These are phyloP conservation scores for Apiospora rasikravindrae DNA, from an alignment of 2,329 filamentous ascomycete species.

Conservation along the genomic window DNA sequence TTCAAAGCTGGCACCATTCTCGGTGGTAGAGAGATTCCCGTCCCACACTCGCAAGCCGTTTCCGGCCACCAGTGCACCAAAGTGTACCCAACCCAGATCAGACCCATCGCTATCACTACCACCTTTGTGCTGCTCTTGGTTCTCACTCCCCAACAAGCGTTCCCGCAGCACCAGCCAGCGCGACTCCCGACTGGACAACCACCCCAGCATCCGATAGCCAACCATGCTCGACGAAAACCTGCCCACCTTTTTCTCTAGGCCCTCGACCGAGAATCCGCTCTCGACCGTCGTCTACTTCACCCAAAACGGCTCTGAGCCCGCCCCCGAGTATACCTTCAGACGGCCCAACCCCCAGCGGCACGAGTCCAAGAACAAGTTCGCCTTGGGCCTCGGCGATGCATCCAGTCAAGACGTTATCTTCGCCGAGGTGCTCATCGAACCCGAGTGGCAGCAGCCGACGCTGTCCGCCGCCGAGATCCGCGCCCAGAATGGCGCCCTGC, in stretches of 20 bases:
- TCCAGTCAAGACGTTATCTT: constrained; percentile 82
- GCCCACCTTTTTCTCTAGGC: constrained; percentile 69
- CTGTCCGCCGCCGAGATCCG: constrained; percentile 83
- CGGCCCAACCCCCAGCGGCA: constrained; percentile 74
- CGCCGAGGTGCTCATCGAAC: constrained; percentile 82
- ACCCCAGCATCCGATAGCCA: constrained; percentile 19
- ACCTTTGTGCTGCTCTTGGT: not conserved
- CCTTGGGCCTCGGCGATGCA: constrained; percentile 82
- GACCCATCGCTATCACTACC: not conserved
- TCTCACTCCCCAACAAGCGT: not conserved
- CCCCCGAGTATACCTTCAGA: constrained; percentile 80
- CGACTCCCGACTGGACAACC: not conserved
- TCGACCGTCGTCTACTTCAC: constrained; percentile 64
- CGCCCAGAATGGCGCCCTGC: constrained; percentile 68
- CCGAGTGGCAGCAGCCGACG: constrained; percentile 83
- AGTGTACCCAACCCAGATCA: not conserved
- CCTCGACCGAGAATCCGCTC: constrained; percentile 57
- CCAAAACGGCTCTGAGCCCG: constrained; percentile 80
- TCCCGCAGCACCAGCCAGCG: not conserved
- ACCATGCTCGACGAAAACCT: constrained; percentile 92
- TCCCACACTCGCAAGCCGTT: constrained; percentile 6
- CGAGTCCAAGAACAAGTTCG: constrained; percentile 81
- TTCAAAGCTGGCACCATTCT: not conserved
- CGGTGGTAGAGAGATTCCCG: not conserved
- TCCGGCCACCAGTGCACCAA: not conserved